Evolutionary conservation across 805 yeast genomes (phyloP).

Genomic region (Yarrowia osloensis): DNA sequence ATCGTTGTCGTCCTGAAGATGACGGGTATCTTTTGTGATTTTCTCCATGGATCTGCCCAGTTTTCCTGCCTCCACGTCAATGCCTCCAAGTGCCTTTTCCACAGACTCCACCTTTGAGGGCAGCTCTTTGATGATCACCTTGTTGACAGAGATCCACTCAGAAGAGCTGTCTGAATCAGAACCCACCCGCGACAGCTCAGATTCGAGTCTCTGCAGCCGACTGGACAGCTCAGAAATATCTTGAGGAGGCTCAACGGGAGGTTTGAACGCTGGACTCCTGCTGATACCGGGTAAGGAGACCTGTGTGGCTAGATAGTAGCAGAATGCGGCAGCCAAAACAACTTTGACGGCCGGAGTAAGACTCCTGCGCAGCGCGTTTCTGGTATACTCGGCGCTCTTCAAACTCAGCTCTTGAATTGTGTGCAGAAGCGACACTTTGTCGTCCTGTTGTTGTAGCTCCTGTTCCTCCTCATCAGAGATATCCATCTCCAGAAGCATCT

Average conservation of each 20-base stretch:
- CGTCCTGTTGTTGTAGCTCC: neutral
- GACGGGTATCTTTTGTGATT: neutral
- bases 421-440: neutral
- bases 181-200: neutral
- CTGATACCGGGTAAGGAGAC: neutral
- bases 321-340: neutral
- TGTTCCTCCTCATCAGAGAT: neutral
- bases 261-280: neutral
- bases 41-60: neutral
- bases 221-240: neutral
- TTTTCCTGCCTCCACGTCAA: neutral
- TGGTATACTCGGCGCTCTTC: neutral
- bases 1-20: neutral
- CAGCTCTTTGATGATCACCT: neutral
- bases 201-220: neutral
- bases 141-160: conserved; percentile 13
- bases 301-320: neutral
- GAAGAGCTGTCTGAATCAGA: neutral
- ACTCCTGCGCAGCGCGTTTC: neutral
- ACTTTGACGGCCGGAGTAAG: neutral
- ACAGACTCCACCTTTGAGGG: neutral
- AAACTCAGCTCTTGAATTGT: neutral
- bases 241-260: neutral
- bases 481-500: conserved; percentile 11
- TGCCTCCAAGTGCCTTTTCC: neutral